Base-by-base conservation (phyloP, 352 stramenopile species). In the Globisporangium acanthophoron region DNA sequence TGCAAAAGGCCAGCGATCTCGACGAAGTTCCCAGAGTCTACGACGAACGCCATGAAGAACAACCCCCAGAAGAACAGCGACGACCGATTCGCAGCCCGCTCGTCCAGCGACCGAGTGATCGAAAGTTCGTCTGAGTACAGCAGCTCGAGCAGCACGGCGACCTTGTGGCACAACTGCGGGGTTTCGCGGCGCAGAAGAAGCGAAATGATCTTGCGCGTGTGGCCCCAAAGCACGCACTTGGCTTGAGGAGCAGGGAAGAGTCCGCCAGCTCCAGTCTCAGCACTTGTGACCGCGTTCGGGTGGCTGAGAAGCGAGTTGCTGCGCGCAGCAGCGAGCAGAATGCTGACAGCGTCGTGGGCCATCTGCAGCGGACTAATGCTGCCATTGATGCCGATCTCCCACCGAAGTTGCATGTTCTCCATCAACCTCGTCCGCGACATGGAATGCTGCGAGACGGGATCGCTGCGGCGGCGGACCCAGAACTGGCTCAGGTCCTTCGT, bases 21-120 rank as follows among this genome's bases (percentile, higher is more conserved):
- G 20, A 76, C 78, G 50, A 89, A 88, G 11, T 81, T 65, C 2
- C 70, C 52, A 5, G 61, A 66, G 18, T 80, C 65, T 11, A 68
- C 67, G 8, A 85, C 44, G 45, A 96, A 92, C 11, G 72, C 74
- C 67, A 93, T 73, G 62, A 87, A 92, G 47, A 85, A 96, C 20
- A 94, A 53, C 2, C 86, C 86, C 76, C 73, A 88, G 3, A 70
- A 62, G 48, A 82, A 80, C 44, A 96, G 63, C 13, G 55, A 75
- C 13, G 62, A 63, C 35, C 67, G 63, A 33, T 77, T 74, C 24
- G 69, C 56, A 21, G 73, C 70, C 43, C 78, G 70, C 52, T 80
- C 67, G 27, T 52, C 45, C 16, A 66, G 46, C 8, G 63, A 63
- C 6, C 33, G 60, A 40, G 67, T 58, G 54, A 66, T 61, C 40